These are phyloP conservation scores for Termitomyces sp. DNA, from an alignment of 1,284 basidiomycete species.

Conservation along the genomic window DNA sequence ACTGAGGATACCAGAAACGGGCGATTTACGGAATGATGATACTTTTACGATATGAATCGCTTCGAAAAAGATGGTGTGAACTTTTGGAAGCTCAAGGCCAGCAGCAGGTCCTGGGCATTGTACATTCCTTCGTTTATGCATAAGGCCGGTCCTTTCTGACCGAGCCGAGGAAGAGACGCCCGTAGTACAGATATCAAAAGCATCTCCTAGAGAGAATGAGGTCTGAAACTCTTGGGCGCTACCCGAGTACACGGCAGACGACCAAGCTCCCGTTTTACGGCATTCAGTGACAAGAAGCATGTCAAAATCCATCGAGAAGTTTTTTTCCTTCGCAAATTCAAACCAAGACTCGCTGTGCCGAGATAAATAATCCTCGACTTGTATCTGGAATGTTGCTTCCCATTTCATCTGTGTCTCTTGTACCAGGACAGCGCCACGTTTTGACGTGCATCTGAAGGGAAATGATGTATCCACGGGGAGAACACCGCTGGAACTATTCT, in stretches of 20 bases:
- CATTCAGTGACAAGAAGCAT: constrained; percentile 10
- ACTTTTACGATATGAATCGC: constrained; percentile 10
- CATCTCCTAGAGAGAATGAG: constrained; percentile 7
- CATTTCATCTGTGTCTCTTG: constrained; percentile 8
- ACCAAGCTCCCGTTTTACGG: constrained; percentile 12
- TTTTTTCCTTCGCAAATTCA: background rate
- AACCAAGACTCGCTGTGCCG: constrained; percentile 3
- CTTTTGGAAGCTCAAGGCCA: constrained; percentile 5
- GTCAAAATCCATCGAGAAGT: background rate
- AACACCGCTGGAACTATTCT: constrained; percentile 5
- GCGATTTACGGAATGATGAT: constrained; percentile 9
- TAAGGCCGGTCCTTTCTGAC: constrained; percentile 6
- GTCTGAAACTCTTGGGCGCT: constrained; percentile 4
- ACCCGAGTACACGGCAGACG: constrained; percentile 13
- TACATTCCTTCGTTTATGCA: constrained; percentile 7
- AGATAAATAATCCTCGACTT: background rate
- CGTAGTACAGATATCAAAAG: constrained; percentile 7
- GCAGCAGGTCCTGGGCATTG: background rate
- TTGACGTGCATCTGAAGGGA: constrained; percentile 7
- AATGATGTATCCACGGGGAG: constrained; percentile 10
- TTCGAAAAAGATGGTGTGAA: constrained; percentile 16
- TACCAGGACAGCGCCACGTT: constrained; percentile 10
- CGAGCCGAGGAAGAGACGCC: background rate
- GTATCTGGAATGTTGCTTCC: background rate
- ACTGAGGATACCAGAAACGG: constrained; percentile 4